Evolutionary conservation across 1,284 basidiomycete species (phyloP), one percentile per base, ranked within the genome.

Genomic region (Stereum hirsutum): DNA sequence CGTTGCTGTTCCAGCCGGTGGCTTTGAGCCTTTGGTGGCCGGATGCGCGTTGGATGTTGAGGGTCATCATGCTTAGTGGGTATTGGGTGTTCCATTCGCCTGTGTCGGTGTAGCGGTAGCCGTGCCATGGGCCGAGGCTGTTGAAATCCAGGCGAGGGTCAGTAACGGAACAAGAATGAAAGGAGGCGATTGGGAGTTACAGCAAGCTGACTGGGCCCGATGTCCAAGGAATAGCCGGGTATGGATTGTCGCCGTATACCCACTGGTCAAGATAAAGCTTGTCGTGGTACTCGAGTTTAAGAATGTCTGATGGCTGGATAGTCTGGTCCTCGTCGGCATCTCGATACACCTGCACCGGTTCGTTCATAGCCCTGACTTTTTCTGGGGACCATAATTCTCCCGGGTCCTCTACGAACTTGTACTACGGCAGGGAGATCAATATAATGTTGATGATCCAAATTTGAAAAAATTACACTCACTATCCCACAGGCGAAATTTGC

Each of bases 401-500:
- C n/a, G 6, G 3, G 15, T 30, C 15, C 14, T 39, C 5, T 15
- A 36, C 32, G 23, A 42, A 44, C 8, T 44, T 33, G 34, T 49
- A 43, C 53, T 55, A 28, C 2, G 38, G 25, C 2, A 26, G 14
- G 17, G n/a, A n/a, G n/a, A n/a, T n/a, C n/a, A n/a, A n/a, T n/a
- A n/a, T 41, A 25, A 34, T 8, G 28, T 12, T 15, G 21, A 25
- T 23, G 24, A 27, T 15, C 5, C 19, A 8, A 25, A 28, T 35
- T 5, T 4, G n/a, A n/a, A 17, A 44, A 33, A 15, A 15, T 6
- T 21, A 5, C 6, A 43, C 25, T 42, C 1, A 46, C 42, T 6
- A 46, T 43, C 23, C 52, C 52, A 34, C 33, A 51, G 8, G 37
- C 45, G 19, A 45, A 50, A 27, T 31, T 46, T 28, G 53, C 32